Conservation (phyloP, 257 asterid genomes). For the Mentha longifolia region DNA sequence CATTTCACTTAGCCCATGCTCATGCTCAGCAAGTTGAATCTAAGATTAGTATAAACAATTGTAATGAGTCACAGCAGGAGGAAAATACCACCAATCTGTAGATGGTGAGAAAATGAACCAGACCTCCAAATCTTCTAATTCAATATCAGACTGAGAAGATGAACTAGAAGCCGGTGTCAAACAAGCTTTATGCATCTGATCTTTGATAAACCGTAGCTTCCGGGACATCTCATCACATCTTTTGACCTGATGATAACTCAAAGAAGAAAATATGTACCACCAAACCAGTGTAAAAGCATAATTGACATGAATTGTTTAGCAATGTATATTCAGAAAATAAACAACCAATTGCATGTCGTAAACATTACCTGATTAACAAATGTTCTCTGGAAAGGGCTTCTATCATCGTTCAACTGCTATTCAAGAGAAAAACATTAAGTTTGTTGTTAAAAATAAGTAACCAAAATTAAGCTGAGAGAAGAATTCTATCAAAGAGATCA, state of each 20-base stretch:
- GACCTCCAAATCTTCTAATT: conserved; percentile 95
- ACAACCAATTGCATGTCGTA: conserved; percentile 25
- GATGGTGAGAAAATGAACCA: conserved; percentile 28
- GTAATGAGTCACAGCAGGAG: conserved; percentile 15
- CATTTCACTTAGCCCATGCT: conserved; percentile 95
- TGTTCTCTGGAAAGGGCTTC: conserved; percentile 93
- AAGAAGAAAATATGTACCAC: conserved; percentile 20
- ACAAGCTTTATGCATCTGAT: conserved; percentile 92
- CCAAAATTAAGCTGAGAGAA: conserved; percentile 19
- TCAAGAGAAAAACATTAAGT: conserved; percentile 33
- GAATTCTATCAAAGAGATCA: conserved; percentile 21
- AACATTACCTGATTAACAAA: conserved; percentile 84
- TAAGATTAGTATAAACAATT: conserved; percentile 34
- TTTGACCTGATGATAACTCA: conserved; percentile 65
- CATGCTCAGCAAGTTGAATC: conserved; percentile 92
- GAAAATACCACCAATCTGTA: conserved; percentile 8
- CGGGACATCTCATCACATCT: conserved; percentile 99
- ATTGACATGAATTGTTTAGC: conserved; percentile 9
- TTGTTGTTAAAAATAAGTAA: conserved; percentile 30
- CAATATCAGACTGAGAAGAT: conserved; percentile 83
- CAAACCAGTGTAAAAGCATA: conserved; percentile 23
- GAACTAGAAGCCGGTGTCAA: conserved; percentile 63
- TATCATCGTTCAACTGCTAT: conserved; percentile 83
- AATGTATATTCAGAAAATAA: background rate
- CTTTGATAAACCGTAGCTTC: conserved; percentile 87